These are phyloP conservation scores for Lophiostoma macrostomum DNA, from an alignment of 495 filamentous ascomycete species.

Conservation along the genomic window DNA sequence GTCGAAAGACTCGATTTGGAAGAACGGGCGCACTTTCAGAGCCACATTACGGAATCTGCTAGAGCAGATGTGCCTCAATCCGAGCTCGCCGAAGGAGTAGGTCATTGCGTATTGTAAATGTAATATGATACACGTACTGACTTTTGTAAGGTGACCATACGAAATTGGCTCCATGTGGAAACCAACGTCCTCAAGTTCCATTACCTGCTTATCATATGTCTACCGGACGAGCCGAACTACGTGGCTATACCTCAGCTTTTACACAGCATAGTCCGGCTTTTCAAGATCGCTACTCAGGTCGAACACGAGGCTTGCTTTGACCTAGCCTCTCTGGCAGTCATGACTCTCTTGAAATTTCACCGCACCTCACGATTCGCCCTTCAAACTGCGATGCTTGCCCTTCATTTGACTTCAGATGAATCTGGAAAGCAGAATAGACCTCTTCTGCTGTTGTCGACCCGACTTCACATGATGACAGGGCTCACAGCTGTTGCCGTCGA, in stretches of 20 bases:
- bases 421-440: slow-evolving; percentile 12
- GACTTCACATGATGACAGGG: slow-evolving; percentile 15
- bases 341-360: slow-evolving; percentile 20
- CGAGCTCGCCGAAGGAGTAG: too few relatives aligned
- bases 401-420: slow-evolving; percentile 1
- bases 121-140: too few relatives aligned
- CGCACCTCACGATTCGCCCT: slow-evolving; percentile 4
- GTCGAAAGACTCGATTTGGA: slow-evolving; percentile 3
- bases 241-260: background rate
- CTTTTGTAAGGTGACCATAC: background rate
- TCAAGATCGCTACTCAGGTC: background rate
- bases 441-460: slow-evolving; percentile 22
- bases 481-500: slow-evolving; percentile 14
- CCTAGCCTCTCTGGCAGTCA: slow-evolving; percentile 10
- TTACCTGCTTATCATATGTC: slow-evolving; percentile 23
- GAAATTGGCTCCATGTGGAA: slow-evolving; percentile 19
- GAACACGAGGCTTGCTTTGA: slow-evolving; percentile 4
- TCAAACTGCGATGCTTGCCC: slow-evolving; percentile 14
- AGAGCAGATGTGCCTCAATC: background rate
- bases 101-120: background rate
- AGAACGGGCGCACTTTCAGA: slow-evolving; percentile 10
- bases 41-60: slow-evolving; percentile 1
- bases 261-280: slow-evolving; percentile 4
- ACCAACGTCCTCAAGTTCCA: slow-evolving; percentile 23
- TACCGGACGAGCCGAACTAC: background rate